phyloP scores from a whole-genome alignment of 495 filamentous ascomycete species.

The Pyrenopolyporus hunteri region DNA sequence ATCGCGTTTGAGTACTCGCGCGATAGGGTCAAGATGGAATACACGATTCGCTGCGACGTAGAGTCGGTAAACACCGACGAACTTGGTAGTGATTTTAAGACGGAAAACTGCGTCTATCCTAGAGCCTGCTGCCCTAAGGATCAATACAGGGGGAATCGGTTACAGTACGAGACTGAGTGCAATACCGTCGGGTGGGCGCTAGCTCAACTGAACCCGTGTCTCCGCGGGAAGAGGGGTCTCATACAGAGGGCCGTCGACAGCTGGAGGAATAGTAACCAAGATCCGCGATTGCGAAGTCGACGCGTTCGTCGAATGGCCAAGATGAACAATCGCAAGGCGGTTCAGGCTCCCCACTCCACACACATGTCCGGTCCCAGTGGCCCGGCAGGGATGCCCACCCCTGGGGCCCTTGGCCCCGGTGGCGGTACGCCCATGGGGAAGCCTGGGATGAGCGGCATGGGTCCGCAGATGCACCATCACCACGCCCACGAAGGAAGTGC shows the following conservation, averaged over 20 bases:
- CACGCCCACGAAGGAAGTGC: slow-evolving; percentile 76
- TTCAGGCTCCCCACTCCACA: slow-evolving; percentile 51
- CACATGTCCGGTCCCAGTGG: slow-evolving; percentile 59
- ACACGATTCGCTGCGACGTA: slow-evolving; percentile 97
- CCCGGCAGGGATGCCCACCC: slow-evolving; percentile 59
- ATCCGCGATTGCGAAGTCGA: slow-evolving; percentile 85
- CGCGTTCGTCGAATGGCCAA: slow-evolving; percentile 94
- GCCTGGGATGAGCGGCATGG: slow-evolving; percentile 67
- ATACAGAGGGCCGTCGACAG: slow-evolving; percentile 98
- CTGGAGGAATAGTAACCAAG: slow-evolving; percentile 98
- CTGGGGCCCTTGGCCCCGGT: slow-evolving; percentile 51
- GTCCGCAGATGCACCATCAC: slow-evolving; percentile 63
- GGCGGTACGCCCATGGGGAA: slow-evolving; percentile 57
- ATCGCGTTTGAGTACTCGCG: slow-evolving; percentile 98
- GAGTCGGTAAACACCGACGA: slow-evolving; percentile 93
- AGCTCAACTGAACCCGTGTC: slow-evolving; percentile 86
- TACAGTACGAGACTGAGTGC: slow-evolving; percentile 97
- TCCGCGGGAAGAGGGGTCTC: slow-evolving; percentile 90
- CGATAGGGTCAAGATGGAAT: slow-evolving; percentile 98
- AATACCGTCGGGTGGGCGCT: slow-evolving; percentile 98
- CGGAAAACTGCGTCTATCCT: slow-evolving; percentile 97
- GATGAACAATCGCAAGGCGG: slow-evolving; percentile 81
- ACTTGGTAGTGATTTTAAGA: slow-evolving; percentile 87
- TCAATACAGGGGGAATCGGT: slow-evolving; percentile 90
- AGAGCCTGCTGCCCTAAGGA: slow-evolving; percentile 94